phyloP scores from a whole-genome alignment of 2,329 filamentous ascomycete genomes.

The Pyrenophora tritici-repentis region DNA sequence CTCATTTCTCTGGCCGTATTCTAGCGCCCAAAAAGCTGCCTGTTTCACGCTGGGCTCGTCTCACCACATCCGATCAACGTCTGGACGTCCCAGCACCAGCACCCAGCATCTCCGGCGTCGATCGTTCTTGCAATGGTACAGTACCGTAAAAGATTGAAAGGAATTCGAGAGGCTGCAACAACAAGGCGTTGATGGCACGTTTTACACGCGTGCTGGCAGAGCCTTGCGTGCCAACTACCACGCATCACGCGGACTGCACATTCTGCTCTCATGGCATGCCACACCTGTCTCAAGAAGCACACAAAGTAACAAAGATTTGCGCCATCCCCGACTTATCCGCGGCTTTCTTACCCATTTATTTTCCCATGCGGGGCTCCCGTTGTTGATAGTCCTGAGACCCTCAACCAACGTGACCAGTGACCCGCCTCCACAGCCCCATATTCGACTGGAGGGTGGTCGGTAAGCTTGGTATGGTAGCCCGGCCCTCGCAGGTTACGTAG shows the following conservation, averaged over 20 bases:
- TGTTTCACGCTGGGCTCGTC: constrained; percentile 1
- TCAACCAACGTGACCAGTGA: neutral
- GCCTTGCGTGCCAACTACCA: no score
- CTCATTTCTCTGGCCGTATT: neutral
- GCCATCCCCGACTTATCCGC: neutral
- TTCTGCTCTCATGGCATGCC: no score
- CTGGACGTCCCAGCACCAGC: no score
- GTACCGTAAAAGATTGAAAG: no score
- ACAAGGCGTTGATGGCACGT: neutral
- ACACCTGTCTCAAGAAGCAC: no score
- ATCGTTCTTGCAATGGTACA: neutral
- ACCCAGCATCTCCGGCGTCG: neutral
- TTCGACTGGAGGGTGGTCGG: neutral
- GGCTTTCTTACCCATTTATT: constrained; percentile 6
- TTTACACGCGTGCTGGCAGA: neutral
- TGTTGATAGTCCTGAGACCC: neutral
- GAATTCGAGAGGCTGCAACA: no score
- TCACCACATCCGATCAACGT: no score
- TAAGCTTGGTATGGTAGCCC: no score
- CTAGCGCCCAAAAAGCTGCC: neutral
- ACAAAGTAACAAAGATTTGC: no score
- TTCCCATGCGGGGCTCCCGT: constrained; percentile 10
- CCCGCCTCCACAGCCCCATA: constrained; percentile 6
- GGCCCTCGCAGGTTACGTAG: no score
- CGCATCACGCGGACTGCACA: neutral